Conservation (phyloP, 192 early-diverging fungal genomes). For the Coemansia sp. region DNA sequence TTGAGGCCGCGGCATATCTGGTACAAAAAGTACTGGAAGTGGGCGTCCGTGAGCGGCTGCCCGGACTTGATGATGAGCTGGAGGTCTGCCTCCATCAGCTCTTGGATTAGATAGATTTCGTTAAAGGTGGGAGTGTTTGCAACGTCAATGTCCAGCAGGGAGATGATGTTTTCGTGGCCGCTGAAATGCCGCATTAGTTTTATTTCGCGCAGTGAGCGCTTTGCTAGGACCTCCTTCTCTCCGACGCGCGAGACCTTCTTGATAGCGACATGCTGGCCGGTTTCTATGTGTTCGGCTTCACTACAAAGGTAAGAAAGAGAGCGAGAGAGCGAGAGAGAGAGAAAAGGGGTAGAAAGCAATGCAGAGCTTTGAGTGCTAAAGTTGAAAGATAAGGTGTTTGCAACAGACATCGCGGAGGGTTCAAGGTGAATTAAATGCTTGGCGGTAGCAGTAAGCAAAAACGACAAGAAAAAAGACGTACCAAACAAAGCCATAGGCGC, state of each 20-base stretch:
- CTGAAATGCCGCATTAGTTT: conserved; percentile 92
- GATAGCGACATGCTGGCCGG: conserved; percentile 86
- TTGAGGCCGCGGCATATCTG: conserved; percentile 96
- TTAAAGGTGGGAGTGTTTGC: conserved; percentile 83
- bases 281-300: conserved; percentile 82
- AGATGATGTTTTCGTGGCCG: conserved; percentile 95
- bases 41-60: conserved; percentile 93
- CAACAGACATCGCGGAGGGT: background rate
- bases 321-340: background rate
- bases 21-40: conserved; percentile 99
- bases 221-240: conserved; percentile 84
- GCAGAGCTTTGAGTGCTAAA: background rate
- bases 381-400: background rate
- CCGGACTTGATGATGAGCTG: conserved; percentile 93
- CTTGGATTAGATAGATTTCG: conserved; percentile 96
- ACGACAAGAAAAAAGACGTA: conserved; percentile 34
- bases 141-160: conserved; percentile 89
- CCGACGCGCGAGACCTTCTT: conserved; percentile 87
- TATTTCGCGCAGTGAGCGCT: conserved; percentile 88
- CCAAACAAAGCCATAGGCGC: conserved; percentile 89
- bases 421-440: too few species aligned
- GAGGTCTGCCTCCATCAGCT: conserved; percentile 99
- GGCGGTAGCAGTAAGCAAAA: too few species aligned
- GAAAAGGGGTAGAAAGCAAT: background rate
- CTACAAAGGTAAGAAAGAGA: conserved; percentile 41